Percentiles rank a stretch among this genome's conserved stretches.
phyloP scores from a whole-genome alignment of 2,329 filamentous ascomycete species.

The Penicillium sclerotigenum region DNA sequence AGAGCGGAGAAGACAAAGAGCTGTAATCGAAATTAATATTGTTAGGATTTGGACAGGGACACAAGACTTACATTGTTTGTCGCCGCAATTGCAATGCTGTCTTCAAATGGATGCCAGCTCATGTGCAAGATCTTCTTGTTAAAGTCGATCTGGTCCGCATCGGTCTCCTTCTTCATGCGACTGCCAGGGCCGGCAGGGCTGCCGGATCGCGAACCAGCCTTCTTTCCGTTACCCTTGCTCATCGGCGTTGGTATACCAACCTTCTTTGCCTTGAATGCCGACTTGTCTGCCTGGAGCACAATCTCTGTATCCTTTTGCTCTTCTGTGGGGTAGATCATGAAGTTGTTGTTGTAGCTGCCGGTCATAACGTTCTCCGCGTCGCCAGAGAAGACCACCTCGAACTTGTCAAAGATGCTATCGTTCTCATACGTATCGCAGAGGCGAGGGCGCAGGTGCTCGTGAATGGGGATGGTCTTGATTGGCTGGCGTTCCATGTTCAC shows the following conservation, averaged over 20 bases:
- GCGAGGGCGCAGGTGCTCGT: constrained; percentile 90
- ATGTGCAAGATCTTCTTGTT: constrained; percentile 99
- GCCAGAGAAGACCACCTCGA: constrained; percentile 97
- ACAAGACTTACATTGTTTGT: constrained; percentile 88
- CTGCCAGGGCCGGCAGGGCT: constrained; percentile 86
- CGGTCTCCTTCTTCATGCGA: constrained; percentile 97
- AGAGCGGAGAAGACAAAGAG: constrained; percentile 77
- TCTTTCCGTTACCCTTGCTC: constrained; percentile 78
- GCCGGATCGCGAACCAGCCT: constrained; percentile 79
- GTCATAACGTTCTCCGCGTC: constrained; percentile 99
- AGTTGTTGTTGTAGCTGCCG: constrained; percentile 99
- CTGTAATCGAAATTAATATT: constrained; percentile 42
- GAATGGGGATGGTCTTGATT: constrained; percentile 97
- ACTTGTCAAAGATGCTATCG: constrained; percentile 99
- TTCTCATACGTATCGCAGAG: constrained; percentile 99
- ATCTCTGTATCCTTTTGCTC: constrained; percentile 96
- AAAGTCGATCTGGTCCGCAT: constrained; percentile 98
- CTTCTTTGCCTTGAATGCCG: constrained; percentile 99
- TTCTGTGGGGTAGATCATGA: constrained; percentile 99
- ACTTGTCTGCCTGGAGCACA: constrained; percentile 96
- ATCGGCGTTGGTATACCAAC: constrained; percentile 97
- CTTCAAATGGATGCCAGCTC: constrained; percentile 99
- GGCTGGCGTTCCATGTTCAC: constrained; percentile 98
- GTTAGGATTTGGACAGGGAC: neutral
- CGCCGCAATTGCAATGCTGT: constrained; percentile 98